Evolutionary conservation across 1,284 basidiomycete species (phyloP), one percentile per base, ranked within the genome.

Genomic region (Apiotrichum veenhuisii): DNA sequence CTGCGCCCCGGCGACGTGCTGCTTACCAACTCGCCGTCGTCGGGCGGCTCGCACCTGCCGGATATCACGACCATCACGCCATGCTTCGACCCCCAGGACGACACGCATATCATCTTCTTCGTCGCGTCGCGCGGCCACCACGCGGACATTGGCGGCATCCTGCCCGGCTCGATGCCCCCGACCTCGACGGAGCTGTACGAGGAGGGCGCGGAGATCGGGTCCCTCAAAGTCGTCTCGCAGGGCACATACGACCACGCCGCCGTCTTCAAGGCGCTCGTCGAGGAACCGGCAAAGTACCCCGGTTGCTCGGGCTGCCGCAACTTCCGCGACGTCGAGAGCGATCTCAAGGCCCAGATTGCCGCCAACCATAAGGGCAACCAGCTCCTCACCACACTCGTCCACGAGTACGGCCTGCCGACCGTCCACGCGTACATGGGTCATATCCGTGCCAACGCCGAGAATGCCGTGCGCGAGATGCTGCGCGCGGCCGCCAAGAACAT

Each of bases 261-360:
- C 0, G 78, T 98, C 18, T 74, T 87, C 38, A 84, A 87, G 52
- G 83, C 88, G 62, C 84, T 91, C 37, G 64, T 75, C 57, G 52
- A 69, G 85, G 87, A 96, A 64, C 87, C 94, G 42, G 82, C 85
- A 5, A 91, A 96, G 64, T 96, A 94, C 71, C 59, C 59, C n/a
- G 84, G 87, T 14, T 54, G 59, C 55, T 56, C 54, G 15, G 89
- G 89, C 1, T 90, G 88, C 69, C 80, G 90, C 64, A 88, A 89
- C 67, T 85, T 95, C 55, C 80, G 87, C 51, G 92, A 96, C 70
- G 93, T 95, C 2, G 91, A 94, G 78, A 91, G 88, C 64, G 93
- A 97, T 73, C 75, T 97, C 56, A 91, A 93, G 74, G 93, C 93
- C 84, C 93, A 96, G 87, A 89, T 98, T 58, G 91, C 93, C 0